phyloP scores from a whole-genome alignment of 1,139 yeast species.

The Geotrichum candidum region DNA sequence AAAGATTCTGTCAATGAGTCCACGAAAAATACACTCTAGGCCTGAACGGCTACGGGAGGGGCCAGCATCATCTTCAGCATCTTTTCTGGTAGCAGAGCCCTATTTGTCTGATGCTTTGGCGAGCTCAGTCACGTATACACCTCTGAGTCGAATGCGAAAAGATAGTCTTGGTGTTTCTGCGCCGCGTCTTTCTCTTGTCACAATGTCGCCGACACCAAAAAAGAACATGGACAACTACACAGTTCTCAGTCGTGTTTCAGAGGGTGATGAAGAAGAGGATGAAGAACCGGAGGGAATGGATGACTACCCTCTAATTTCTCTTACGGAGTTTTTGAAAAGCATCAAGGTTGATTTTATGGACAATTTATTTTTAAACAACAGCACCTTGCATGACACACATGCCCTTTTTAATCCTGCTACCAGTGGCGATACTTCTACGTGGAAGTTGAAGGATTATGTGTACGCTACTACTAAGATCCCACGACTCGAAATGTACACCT shows the following conservation, averaged over 20 bases:
- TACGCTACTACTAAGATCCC: conserved; percentile 30
- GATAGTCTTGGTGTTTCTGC: conserved; percentile 5
- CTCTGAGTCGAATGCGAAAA: conserved; percentile 12
- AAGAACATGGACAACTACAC: conserved; percentile 5
- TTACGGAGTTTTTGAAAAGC: conserved; percentile 30
- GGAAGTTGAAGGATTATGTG: conserved; percentile 25
- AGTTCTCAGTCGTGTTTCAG: conserved; percentile 8
- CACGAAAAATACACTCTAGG: conserved; percentile 6
- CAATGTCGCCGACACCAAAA: conserved; percentile 9
- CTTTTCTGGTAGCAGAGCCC: not conserved
- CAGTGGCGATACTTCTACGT: conserved; percentile 11
- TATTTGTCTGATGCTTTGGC: not conserved
- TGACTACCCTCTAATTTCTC: conserved; percentile 20
- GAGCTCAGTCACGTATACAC: conserved; percentile 6
- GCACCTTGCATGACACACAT: conserved; percentile 1
- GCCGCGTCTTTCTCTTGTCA: not conserved
- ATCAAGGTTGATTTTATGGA: conserved; percentile 34
- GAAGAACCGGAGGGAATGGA: conserved; percentile 1
- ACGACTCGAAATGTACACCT: conserved; percentile 32
- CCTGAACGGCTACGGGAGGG: not conserved
- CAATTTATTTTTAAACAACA: conserved; percentile 28
- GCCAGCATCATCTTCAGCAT: not conserved
- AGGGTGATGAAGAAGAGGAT: conserved; percentile 10
- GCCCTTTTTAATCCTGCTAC: not conserved
- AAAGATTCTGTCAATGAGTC: conserved; percentile 12